Percentiles rank a stretch among this genome's conserved stretches.
These are phyloP conservation scores for Botrytis aclada DNA, from an alignment of 2,329 filamentous ascomycete genomes.

Conservation along the genomic window DNA sequence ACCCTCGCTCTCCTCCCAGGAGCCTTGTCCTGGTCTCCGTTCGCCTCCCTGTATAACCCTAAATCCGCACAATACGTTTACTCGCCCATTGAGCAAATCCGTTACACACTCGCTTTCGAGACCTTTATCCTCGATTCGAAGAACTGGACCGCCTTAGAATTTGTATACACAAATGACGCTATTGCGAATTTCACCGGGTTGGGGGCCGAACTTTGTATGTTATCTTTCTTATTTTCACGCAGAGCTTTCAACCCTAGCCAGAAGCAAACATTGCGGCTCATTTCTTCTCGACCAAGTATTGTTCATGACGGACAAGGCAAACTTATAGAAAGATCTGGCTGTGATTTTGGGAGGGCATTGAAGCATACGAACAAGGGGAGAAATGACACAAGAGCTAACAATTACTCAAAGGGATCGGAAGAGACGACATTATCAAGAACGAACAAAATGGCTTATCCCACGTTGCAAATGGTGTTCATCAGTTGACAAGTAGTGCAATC, in stretches of 20 bases:
- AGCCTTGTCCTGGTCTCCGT: not conserved
- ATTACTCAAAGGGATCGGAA: not conserved
- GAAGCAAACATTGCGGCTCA: not conserved
- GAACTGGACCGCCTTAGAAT: slow-evolving; percentile 5
- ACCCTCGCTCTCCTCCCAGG: not conserved
- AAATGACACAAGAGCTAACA: not conserved
- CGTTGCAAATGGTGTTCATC: not conserved
- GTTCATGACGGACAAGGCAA: not conserved
- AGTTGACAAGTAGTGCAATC: slow-evolving; percentile 8
- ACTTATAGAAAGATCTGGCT: not conserved
- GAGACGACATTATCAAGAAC: not conserved
- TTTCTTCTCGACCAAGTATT: not conserved
- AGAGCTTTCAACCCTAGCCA: not conserved
- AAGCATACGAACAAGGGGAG: not conserved
- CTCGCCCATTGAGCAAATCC: slow-evolving; percentile 14
- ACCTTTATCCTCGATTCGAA: slow-evolving; percentile 12
- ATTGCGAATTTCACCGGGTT: slow-evolving; percentile 13
- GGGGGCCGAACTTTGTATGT: slow-evolving; percentile 15
- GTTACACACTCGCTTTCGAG: slow-evolving; percentile 11
- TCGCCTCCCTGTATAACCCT: not conserved
- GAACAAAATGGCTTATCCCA: not conserved
- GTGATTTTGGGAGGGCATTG: no score
- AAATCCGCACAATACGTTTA: not conserved
- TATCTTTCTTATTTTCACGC: not conserved
- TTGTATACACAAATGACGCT: slow-evolving; percentile 2